A percentile compares a stretch with the other conserved stretches of the same genome.
These are phyloP conservation scores for Fusarium nisikadoi DNA, from an alignment of 2,329 filamentous ascomycete species.

Conservation along the genomic window DNA sequence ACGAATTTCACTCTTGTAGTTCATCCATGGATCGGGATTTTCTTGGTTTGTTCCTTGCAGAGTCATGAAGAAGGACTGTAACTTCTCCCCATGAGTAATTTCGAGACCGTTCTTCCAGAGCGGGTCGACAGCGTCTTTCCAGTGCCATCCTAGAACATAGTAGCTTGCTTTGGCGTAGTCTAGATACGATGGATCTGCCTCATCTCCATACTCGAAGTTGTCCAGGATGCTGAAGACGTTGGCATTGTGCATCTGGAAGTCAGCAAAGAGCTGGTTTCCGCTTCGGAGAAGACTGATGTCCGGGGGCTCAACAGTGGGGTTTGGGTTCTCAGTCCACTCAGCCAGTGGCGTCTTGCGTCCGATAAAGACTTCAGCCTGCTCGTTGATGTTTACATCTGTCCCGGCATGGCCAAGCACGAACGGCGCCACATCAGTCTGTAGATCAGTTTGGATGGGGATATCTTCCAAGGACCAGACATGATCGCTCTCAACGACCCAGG, in stretches of 20 bases:
- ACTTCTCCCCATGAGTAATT: slow-evolving; percentile 12
- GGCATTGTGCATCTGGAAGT: slow-evolving; percentile 53
- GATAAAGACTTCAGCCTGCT: slow-evolving; percentile 57
- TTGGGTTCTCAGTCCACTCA: slow-evolving; percentile 12
- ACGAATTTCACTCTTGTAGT: slow-evolving; percentile 19
- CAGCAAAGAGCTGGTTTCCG: slow-evolving; percentile 53
- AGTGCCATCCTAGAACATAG: slow-evolving; percentile 55
- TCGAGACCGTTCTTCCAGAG: slow-evolving; percentile 13
- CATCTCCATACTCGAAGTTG: slow-evolving; percentile 48
- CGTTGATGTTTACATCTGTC: slow-evolving; percentile 36
- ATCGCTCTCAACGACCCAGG: slow-evolving; percentile 56
- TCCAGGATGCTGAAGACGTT: slow-evolving; percentile 57
- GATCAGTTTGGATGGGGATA: slow-evolving; percentile 44
- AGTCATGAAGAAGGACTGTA: slow-evolving; percentile 39
- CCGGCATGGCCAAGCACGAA: slow-evolving; percentile 45
- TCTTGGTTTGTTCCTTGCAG: slow-evolving; percentile 14
- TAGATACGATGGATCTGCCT: slow-evolving; percentile 34
- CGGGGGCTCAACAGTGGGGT: neutral
- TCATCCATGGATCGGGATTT: slow-evolving; percentile 26
- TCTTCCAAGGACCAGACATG: slow-evolving; percentile 46
- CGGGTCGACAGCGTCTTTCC: slow-evolving; percentile 34
- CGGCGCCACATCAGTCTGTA: slow-evolving; percentile 54
- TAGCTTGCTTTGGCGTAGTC: slow-evolving; percentile 48
- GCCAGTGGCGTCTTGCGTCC: slow-evolving; percentile 44
- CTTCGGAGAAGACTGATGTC: slow-evolving; percentile 26